These are phyloP conservation scores for Copromyces sp. DNA, from an alignment of 495 filamentous ascomycete genomes.

Conservation along the genomic window DNA sequence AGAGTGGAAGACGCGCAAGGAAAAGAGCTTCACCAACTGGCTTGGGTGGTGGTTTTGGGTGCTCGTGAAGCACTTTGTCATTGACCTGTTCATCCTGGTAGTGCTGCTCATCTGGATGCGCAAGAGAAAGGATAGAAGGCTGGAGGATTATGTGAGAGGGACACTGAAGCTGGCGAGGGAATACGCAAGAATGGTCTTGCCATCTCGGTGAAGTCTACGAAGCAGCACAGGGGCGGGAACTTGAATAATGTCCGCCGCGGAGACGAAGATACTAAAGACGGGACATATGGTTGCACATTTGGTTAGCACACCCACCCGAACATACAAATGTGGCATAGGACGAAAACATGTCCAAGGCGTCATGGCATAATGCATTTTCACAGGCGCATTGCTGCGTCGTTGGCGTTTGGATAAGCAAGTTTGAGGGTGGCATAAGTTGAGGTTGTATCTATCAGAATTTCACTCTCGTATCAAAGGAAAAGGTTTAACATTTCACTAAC, in stretches of 20 bases:
- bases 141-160: conserved; percentile 65
- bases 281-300: background rate
- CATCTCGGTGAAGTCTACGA: conserved; percentile 32
- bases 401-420: background rate
- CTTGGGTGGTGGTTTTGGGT: conserved; percentile 59
- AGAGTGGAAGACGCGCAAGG: conserved; percentile 43
- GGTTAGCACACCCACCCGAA: background rate
- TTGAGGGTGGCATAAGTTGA: background rate
- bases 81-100: conserved; percentile 60
- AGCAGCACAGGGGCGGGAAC: background rate
- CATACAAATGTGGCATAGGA: background rate
- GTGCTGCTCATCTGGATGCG: conserved; percentile 72
- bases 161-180: conserved; percentile 53
- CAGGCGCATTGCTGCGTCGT: background rate
- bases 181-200: conserved; percentile 45
- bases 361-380: background rate
- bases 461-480: too few relatives aligned
- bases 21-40: conserved; percentile 57
- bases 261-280: background rate
- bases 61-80: conserved; percentile 58
- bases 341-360: background rate
- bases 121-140: conserved; percentile 58
- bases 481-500: background rate
- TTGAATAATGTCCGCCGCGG: background rate
- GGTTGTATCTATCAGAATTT: background rate